Base-by-base conservation (phyloP, 495 filamentous ascomycete genomes). In the Amphirosellinia nigrospora region DNA sequence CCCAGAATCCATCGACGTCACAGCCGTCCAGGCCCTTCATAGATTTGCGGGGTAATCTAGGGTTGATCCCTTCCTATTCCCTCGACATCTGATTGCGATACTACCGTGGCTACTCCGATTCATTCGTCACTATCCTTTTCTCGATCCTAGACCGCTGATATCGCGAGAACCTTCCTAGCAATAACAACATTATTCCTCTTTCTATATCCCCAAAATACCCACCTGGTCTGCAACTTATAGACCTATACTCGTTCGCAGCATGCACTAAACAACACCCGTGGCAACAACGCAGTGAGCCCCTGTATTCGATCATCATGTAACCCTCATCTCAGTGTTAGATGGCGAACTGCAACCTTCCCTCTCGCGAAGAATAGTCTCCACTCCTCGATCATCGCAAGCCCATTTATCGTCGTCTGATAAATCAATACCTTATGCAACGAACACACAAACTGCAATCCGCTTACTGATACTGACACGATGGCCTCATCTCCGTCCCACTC, bases 11-110 rank as follows among this genome's bases (percentile, higher is more conserved):
- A 21, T 2, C 55, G 55, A 58, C 55, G 55, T 58, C 55, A 58
- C 55, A 58, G 55, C 30, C 55, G 32, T 36, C 55, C 55, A 58
- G 55, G 55, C 55, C 55, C 55, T 58, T 36, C 2, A 21, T 58
- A n/a, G 55, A 58, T 58, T 58, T 58, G 55, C 55, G 55, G 55
- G 55, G 55, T 58, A 58, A 58, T n/a, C 38, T 36, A 58, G 55
- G 55, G 55, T 58, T 34, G 55, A 36, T 58, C 55, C 55, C 55
- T 58, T 36, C 55, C 32, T 28, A 16, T 36, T 32, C 15, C 30
- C 32, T 56, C 32, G 28, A 36, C 53, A 34, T 56, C 53, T 56
- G 53, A 56, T 56, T 56, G 53, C 30, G 28, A 19, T 56, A 16
- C 53, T 58, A 3, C 2, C n/a, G n/a, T n/a, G n/a, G 32, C 55